Percentiles rank a stretch among this genome's conserved stretches.
Conservation (phyloP, 306 rosid genomes). For the Casuarina glauca region DNA sequence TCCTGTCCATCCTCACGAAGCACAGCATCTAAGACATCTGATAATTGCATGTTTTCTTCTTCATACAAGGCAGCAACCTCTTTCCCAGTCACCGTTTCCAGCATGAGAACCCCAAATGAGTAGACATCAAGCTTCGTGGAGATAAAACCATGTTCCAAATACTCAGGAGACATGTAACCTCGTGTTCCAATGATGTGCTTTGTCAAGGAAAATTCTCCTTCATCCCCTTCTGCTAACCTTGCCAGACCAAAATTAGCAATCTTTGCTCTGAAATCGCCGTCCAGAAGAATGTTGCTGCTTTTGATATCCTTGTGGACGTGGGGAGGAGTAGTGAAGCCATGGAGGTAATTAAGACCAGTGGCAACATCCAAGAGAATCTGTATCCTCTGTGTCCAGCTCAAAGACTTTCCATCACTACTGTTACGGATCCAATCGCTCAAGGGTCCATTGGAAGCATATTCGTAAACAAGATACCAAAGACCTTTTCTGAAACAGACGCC, state of each 20-base stretch:
- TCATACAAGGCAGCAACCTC: slow-evolving; percentile 48
- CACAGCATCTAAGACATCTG: slow-evolving; percentile 30
- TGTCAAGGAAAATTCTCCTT: slow-evolving; percentile 58
- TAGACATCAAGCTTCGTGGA: slow-evolving; percentile 84
- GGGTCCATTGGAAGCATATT: slow-evolving; percentile 74
- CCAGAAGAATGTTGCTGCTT: slow-evolving; percentile 66
- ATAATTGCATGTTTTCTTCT: slow-evolving; percentile 39
- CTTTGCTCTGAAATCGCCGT: slow-evolving; percentile 63
- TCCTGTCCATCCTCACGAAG: slow-evolving; percentile 37
- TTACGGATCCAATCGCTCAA: slow-evolving; percentile 69
- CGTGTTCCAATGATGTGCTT: slow-evolving; percentile 83
- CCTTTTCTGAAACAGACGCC: slow-evolving; percentile 77
- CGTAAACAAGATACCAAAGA: slow-evolving; percentile 77
- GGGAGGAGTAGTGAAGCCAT: slow-evolving; percentile 66
- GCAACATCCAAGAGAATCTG: slow-evolving; percentile 80
- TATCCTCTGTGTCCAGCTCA: slow-evolving; percentile 72
- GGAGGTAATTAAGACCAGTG: slow-evolving; percentile 77
- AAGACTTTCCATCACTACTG: slow-evolving; percentile 35
- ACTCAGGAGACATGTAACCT: slow-evolving; percentile 95
- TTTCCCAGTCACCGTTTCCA: slow-evolving; percentile 75
- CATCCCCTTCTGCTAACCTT: slow-evolving; percentile 51
- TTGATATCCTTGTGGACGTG: slow-evolving; percentile 81
- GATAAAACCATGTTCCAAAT: slow-evolving; percentile 72
- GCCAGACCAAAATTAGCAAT: slow-evolving; percentile 59
- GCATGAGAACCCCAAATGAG: slow-evolving; percentile 69